Evolutionary conservation across 768 basidiomycete genomes (phyloP).

Genomic region (Tephrocybe sp.): DNA sequence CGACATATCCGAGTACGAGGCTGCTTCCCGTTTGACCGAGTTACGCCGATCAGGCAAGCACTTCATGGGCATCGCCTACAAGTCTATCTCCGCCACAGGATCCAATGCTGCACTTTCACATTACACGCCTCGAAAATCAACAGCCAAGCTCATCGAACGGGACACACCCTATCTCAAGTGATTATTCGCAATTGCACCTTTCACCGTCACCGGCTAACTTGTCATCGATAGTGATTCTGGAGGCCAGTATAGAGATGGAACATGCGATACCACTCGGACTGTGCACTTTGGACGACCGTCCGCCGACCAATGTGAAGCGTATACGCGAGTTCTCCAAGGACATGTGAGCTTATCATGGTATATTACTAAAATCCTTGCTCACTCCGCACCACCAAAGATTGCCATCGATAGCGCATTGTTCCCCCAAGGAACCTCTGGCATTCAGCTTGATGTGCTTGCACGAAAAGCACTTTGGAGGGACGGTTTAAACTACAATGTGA

Average conservation of each 20-base stretch:
- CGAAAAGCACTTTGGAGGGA: conserved; percentile 86
- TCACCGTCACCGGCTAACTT: neutral
- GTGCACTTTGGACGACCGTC: conserved; percentile 87
- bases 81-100: conserved; percentile 87
- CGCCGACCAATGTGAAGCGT: conserved; percentile 86
- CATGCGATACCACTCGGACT: conserved; percentile 82
- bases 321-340: conserved; percentile 93
- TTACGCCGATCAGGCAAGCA: conserved; percentile 69
- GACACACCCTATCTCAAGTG: conserved; percentile 89
- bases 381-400: conserved; percentile 48
- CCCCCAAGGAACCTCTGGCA: conserved; percentile 86
- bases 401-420: conserved; percentile 89
- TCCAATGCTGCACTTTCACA: conserved; percentile 94
- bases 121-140: conserved; percentile 74
- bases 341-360: conserved; percentile 66
- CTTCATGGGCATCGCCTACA: conserved; percentile 85
- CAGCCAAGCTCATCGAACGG: conserved; percentile 72
- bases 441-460: conserved; percentile 85
- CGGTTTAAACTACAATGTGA: conserved; percentile 75
- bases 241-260: conserved; percentile 87
- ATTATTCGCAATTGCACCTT: conserved; percentile 27
- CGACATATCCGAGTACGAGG: conserved; percentile 90
- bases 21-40: conserved; percentile 79
- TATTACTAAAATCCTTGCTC: conserved; percentile 18
- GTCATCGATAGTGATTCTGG: conserved; percentile 75